Evolutionary conservation across 2,329 filamentous ascomycete genomes (phyloP).

Genomic region (Chaetomium olivaceum): DNA sequence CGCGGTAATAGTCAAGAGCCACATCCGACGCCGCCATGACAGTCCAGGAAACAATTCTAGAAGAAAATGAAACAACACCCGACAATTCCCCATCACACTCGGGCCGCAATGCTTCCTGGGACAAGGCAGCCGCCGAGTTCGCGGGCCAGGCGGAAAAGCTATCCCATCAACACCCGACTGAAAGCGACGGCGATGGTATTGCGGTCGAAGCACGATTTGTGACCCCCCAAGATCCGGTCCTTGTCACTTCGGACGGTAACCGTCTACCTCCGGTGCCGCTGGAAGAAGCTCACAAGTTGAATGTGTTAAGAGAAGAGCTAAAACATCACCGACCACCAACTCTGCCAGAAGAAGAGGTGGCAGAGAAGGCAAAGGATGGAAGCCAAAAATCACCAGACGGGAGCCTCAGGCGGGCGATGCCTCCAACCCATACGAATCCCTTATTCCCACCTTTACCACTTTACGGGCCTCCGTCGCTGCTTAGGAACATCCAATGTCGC

Average conservation of each 20-base stretch:
- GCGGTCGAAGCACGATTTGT: constrained; percentile 65
- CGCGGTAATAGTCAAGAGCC: background rate
- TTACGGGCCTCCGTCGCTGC: constrained; percentile 71
- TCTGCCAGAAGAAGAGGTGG: constrained; percentile 34
- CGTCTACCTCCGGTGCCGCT: constrained; percentile 69
- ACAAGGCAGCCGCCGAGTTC: constrained; percentile 55
- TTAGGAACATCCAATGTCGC: constrained; percentile 66
- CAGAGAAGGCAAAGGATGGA: constrained; percentile 29
- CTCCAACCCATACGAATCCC: constrained; percentile 71
- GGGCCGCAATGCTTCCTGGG: constrained; percentile 35
- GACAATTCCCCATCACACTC: background rate
- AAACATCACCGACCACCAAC: constrained; percentile 35
- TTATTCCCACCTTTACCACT: constrained; percentile 82
- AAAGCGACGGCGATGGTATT: constrained; percentile 43
- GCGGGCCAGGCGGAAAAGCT: constrained; percentile 62
- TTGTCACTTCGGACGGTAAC: constrained; percentile 66
- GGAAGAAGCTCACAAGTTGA: constrained; percentile 69
- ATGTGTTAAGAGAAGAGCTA: constrained; percentile 58
- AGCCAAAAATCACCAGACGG: constrained; percentile 46
- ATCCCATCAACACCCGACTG: constrained; percentile 42
- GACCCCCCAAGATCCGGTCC: constrained; percentile 71
- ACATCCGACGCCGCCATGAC: constrained; percentile 9
- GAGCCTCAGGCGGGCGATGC: constrained; percentile 51
- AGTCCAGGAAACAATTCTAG: constrained; percentile 6
- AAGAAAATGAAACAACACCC: background rate